These are phyloP conservation scores for Ceratobasidium sp. DNA, from an alignment of 1,284 basidiomycete species.

Conservation along the genomic window DNA sequence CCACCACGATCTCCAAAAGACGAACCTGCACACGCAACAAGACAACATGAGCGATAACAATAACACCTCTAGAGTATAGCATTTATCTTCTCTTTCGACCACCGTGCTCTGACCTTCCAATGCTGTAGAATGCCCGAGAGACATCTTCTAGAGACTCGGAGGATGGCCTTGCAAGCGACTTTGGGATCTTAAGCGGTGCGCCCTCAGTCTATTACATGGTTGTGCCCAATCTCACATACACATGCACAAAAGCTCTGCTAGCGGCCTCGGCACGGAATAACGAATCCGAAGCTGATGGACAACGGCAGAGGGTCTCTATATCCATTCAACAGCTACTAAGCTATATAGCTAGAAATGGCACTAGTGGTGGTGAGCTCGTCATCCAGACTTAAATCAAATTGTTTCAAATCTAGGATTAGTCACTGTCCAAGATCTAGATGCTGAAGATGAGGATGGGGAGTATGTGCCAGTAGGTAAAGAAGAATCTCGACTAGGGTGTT, in stretches of 20 bases:
- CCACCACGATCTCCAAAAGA: background rate
- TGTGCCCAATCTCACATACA: background rate
- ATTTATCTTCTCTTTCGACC: conserved; percentile 4
- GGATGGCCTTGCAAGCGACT: conserved; percentile 1
- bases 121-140: background rate
- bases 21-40: background rate
- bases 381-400: background rate
- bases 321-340: conserved; percentile 13
- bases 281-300: background rate
- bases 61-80: conserved; percentile 22
- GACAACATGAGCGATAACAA: conserved; percentile 15
- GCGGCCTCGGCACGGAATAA: conserved; percentile 25
- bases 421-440: background rate
- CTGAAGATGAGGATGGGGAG: conserved; percentile 53
- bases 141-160: background rate
- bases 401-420: background rate
- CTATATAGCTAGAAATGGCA: conserved; percentile 23
- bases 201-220: background rate
- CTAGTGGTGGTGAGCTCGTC: background rate
- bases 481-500: no score
- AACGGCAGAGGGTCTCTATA: conserved; percentile 5
- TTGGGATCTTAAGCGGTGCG: conserved; percentile 33
- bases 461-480: no score
- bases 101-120: background rate
- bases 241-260: background rate